These are phyloP conservation scores for Beauveria rudraprayagi DNA, from an alignment of 2,329 filamentous ascomycete genomes.

Conservation along the genomic window DNA sequence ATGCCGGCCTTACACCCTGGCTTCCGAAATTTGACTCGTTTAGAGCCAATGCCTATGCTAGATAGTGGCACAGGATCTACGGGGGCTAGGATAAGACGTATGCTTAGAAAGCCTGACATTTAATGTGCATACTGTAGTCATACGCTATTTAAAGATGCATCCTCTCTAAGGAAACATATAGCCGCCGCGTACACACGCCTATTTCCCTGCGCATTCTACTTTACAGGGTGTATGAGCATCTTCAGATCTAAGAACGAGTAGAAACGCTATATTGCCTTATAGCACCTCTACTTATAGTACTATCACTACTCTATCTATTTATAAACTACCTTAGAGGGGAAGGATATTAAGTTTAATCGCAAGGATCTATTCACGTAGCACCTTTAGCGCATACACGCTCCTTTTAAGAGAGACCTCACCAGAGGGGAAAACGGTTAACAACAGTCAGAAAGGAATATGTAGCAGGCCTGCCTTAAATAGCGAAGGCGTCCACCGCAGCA, in stretches of 20 bases:
- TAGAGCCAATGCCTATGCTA: neutral
- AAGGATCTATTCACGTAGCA: slow-evolving; percentile 97
- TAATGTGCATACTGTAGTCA: slow-evolving; percentile 54
- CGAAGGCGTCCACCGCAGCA: slow-evolving; percentile 61
- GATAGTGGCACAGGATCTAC: slow-evolving; percentile 25
- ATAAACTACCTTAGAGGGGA: slow-evolving; percentile 43
- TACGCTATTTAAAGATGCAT: slow-evolving; percentile 58
- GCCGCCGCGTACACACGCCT: slow-evolving; percentile 61
- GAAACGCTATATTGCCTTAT: slow-evolving; percentile 89
- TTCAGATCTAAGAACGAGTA: slow-evolving; percentile 96
- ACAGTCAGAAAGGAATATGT: slow-evolving; percentile 58
- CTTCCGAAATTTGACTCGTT: slow-evolving; percentile 8
- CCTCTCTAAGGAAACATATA: slow-evolving; percentile 57
- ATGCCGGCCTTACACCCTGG: neutral
- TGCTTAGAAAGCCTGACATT: slow-evolving; percentile 51
- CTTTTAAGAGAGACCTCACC: slow-evolving; percentile 48
- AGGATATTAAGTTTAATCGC: slow-evolving; percentile 72
- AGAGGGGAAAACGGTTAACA: slow-evolving; percentile 49
- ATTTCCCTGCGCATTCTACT: slow-evolving; percentile 79
- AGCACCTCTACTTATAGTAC: slow-evolving; percentile 67
- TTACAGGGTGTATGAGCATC: slow-evolving; percentile 72
- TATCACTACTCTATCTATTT: slow-evolving; percentile 57
- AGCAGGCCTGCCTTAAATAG: slow-evolving; percentile 62
- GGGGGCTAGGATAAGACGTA: slow-evolving; percentile 36
- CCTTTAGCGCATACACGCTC: slow-evolving; percentile 84